Evolutionary conservation across 805 yeast genomes (phyloP).

Genomic region (Yamadazyma akitaensis): DNA sequence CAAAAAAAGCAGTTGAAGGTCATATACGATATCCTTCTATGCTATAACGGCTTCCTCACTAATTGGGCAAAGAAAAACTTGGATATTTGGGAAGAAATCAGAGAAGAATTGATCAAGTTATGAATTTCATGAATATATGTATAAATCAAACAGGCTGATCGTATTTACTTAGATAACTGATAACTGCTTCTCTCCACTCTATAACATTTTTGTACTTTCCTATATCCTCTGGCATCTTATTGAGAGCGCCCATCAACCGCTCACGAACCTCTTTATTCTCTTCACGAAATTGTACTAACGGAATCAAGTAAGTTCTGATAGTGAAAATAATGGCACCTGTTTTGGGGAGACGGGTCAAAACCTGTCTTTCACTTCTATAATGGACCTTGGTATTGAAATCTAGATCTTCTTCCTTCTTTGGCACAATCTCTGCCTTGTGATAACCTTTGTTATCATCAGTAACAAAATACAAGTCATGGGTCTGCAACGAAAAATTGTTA

Average conservation of each 20-base stretch:
- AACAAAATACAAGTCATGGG: conserved; percentile 32
- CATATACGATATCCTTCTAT: conserved; percentile 47
- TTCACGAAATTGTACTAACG: conserved; percentile 28
- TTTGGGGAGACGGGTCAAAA: conserved; percentile 36
- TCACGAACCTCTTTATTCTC: conserved; percentile 39
- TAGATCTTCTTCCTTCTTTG: conserved; percentile 25
- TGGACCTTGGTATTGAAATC: conserved; percentile 39
- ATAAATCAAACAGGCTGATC: neutral
- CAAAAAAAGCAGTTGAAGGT: conserved; percentile 49
- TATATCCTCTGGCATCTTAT: conserved; percentile 56
- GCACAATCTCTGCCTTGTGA: conserved; percentile 20
- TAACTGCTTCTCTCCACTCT: conserved; percentile 70
- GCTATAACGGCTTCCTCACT: conserved; percentile 53
- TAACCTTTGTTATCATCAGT: conserved; percentile 42
- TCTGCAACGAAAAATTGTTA: conserved; percentile 40
- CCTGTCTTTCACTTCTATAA: conserved; percentile 43
- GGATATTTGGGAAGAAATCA: conserved; percentile 67
- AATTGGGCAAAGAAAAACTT: conserved; percentile 68
- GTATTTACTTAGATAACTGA: conserved; percentile 16
- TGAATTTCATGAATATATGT: conserved; percentile 10
- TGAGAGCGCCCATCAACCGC: conserved; percentile 60
- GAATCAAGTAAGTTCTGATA: conserved; percentile 38
- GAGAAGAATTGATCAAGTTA: conserved; percentile 31
- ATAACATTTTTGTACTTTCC: conserved; percentile 60
- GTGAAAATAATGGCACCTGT: conserved; percentile 40